A percentile compares a stretch with the other conserved stretches of the same genome.
These are phyloP conservation scores for Paramyrothecium sp. DNA, from an alignment of 2,329 filamentous ascomycete genomes.

Conservation along the genomic window DNA sequence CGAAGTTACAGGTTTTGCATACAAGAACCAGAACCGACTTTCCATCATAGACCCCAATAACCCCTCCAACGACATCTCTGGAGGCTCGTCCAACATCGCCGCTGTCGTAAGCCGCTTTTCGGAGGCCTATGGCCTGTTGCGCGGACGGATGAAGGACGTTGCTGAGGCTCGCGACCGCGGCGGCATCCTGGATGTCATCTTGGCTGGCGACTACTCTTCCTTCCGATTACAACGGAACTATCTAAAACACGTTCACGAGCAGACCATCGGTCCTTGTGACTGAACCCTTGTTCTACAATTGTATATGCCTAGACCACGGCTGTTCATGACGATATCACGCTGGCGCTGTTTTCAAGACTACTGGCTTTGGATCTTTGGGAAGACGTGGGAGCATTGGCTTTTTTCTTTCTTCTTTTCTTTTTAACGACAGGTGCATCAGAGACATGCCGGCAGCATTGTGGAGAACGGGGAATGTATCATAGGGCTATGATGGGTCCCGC, in stretches of 20 bases:
- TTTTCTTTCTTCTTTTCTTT: background rate
- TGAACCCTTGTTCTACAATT: constrained; percentile 9
- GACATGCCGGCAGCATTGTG: too few species aligned
- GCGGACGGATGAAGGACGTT: constrained; percentile 56
- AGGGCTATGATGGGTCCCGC: background rate
- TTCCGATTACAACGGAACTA: constrained; percentile 69
- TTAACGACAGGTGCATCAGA: background rate
- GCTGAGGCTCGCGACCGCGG: constrained; percentile 24
- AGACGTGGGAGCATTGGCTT: background rate
- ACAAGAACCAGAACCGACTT: constrained; percentile 65
- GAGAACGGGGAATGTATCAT: background rate
- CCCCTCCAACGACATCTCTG: constrained; percentile 81
- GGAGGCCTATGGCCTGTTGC: constrained; percentile 58
- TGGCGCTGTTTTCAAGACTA: background rate
- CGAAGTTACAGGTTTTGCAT: constrained; percentile 43
- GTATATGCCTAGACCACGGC: too few species aligned
- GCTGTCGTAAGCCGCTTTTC: constrained; percentile 70
- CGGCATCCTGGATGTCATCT: constrained; percentile 65
- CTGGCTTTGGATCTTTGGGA: background rate
- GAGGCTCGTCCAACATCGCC: constrained; percentile 71
- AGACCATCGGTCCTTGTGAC: constrained; percentile 30
- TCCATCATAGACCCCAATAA: constrained; percentile 94
- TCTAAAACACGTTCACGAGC: constrained; percentile 52
- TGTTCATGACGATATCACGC: background rate
- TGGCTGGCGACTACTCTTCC: constrained; percentile 76